Conservation (phyloP, 2,329 filamentous ascomycete genomes). For the Penicillium vulpinum region DNA sequence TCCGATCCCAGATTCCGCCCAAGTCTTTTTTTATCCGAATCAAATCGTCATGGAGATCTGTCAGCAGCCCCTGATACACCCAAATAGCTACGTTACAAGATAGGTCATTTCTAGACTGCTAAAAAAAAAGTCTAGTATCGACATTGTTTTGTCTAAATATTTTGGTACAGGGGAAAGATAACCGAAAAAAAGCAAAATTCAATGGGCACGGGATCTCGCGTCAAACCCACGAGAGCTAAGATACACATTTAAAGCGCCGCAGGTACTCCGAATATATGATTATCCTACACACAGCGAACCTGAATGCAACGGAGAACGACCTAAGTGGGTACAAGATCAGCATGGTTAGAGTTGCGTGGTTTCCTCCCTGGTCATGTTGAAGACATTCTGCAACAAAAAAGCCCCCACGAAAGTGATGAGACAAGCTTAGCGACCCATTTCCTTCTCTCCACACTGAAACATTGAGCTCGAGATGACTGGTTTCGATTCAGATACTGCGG, state of each 20-base stretch:
- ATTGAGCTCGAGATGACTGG: not conserved
- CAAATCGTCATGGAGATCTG: constrained; percentile 14
- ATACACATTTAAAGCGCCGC: not conserved
- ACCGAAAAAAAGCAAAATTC: not conserved
- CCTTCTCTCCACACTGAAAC: not conserved
- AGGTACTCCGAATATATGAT: not conserved
- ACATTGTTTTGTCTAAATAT: not conserved
- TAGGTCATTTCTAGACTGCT: not conserved
- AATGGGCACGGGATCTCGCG: not conserved
- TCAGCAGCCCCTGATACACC: constrained; percentile 17
- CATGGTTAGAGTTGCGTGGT: not conserved
- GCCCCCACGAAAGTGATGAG: not conserved
- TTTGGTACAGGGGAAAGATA: not conserved
- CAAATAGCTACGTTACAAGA: not conserved
- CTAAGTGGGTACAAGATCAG: not conserved
- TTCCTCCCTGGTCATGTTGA: not conserved
- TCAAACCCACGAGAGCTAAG: not conserved
- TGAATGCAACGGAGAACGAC: not conserved
- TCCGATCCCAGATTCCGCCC: not conserved
- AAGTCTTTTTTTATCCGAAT: not conserved
- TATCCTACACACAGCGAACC: not conserved
- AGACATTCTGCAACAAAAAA: not conserved
- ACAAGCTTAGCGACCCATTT: not conserved
- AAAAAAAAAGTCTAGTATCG: not conserved
- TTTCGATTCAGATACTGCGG: not conserved